Evolutionary conservation across 805 yeast species (phyloP).

Genomic region (Nakazawaea laoshanensis): DNA sequence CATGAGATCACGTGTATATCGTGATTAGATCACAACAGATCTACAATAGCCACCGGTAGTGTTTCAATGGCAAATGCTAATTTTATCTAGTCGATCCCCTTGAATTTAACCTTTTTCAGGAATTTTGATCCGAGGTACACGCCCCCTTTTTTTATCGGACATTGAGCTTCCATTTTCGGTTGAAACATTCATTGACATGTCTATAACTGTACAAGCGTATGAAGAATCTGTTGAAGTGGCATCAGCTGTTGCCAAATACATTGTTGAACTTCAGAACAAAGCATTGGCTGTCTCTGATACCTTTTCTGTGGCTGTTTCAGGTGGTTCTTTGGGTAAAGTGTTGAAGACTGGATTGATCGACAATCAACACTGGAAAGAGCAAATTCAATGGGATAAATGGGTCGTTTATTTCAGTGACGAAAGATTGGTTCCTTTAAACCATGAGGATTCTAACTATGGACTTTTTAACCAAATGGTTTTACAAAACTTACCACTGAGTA

Average conservation of each 20-base stretch:
- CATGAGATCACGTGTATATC: no score
- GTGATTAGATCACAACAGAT: no score
- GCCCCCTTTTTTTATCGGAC: no score
- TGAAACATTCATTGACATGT: no score
- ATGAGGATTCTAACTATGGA: slow-evolving; percentile 82
- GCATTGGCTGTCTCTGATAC: slow-evolving; percentile 35
- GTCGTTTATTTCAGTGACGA: slow-evolving; percentile 85
- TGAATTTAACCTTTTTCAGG: no score
- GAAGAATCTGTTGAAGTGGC: slow-evolving; percentile 55
- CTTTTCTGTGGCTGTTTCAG: slow-evolving; percentile 79
- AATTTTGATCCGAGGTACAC: no score
- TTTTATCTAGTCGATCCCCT: no score
- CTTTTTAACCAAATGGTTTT: slow-evolving; percentile 61
- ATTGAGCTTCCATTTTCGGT: no score
- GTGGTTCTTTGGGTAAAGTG: slow-evolving; percentile 83
- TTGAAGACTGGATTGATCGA: slow-evolving; percentile 59
- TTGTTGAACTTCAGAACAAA: slow-evolving; percentile 53
- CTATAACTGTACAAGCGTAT: slow-evolving; percentile 36
- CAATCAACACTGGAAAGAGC: slow-evolving; percentile 31
- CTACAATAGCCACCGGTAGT: no score
- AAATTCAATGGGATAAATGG: slow-evolving; percentile 67
- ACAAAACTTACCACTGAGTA: slow-evolving; percentile 32
- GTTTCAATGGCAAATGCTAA: no score
- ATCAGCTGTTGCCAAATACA: slow-evolving; percentile 52
- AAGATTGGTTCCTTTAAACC: slow-evolving; percentile 75